phyloP scores from a whole-genome alignment of 2,329 filamentous ascomycete genomes.

The Elsinoe arachidis region DNA sequence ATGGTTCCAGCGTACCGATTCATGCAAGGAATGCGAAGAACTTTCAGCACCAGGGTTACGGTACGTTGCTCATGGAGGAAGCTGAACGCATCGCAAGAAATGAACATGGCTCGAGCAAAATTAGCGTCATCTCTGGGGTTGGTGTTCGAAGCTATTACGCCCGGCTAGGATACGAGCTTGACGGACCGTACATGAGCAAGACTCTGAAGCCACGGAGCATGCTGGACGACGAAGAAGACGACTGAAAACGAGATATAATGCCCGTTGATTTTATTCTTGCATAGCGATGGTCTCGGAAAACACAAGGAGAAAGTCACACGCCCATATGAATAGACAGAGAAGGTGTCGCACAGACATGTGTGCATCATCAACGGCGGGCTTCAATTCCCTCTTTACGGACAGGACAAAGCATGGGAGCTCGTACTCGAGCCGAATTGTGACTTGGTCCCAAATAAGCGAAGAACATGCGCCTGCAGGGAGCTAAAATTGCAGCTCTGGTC shows the following conservation, averaged over 20 bases:
- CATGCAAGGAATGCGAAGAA: slow-evolving; percentile 92
- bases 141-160: slow-evolving; percentile 92
- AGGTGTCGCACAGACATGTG: no score
- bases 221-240: slow-evolving; percentile 20
- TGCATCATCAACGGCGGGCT: no score
- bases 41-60: slow-evolving; percentile 97
- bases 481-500: background rate
- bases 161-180: slow-evolving; percentile 85
- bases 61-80: slow-evolving; percentile 94
- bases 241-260: slow-evolving; percentile 9
- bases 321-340: background rate
- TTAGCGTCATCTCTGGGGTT: slow-evolving; percentile 96
- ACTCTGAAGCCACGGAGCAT: slow-evolving; percentile 21
- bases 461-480: background rate
- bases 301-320: background rate
- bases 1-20: slow-evolving; percentile 93
- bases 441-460: no score
- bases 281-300: background rate
- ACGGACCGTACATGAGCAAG: slow-evolving; percentile 65
- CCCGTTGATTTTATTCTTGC: background rate
- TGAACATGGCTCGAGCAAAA: slow-evolving; percentile 88
- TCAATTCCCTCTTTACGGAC: no score
- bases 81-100: slow-evolving; percentile 90
- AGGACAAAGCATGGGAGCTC: no score
- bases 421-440: no score